These are phyloP conservation scores for Beverwykella pulmonaria DNA, from an alignment of 495 filamentous ascomycete species.

Conservation along the genomic window DNA sequence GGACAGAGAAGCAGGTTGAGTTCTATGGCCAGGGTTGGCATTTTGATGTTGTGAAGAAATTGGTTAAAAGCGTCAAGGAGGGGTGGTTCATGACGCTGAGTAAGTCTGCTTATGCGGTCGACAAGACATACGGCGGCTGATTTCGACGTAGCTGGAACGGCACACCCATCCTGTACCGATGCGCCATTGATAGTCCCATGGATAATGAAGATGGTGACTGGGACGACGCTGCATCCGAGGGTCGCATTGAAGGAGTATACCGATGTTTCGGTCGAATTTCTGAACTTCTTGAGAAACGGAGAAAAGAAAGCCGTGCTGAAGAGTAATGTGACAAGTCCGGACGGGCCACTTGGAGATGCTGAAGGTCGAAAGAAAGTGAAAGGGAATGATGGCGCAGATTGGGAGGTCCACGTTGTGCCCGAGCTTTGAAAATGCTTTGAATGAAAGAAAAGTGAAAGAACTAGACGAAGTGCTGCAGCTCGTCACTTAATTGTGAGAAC, in stretches of 20 bases:
- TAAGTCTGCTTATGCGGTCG: constrained; percentile 17
- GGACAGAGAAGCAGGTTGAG: constrained; percentile 50
- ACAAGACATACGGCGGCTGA: constrained; percentile 1
- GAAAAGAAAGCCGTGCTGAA: constrained; percentile 19
- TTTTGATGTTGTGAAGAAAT: constrained; percentile 54
- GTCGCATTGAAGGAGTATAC: constrained; percentile 52
- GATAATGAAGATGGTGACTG: constrained; percentile 54
- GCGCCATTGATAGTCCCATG: constrained; percentile 56
- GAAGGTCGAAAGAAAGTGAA: constrained; percentile 6
- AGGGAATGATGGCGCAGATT: constrained; percentile 20
- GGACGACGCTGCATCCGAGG: constrained; percentile 42
- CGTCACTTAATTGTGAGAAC: too few relatives aligned
- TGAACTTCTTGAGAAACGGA: constrained; percentile 44
- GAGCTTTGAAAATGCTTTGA: not conserved
- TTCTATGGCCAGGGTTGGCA: constrained; percentile 55
- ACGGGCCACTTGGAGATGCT: constrained; percentile 27
- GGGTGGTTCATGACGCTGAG: constrained; percentile 57
- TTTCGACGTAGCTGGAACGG: constrained; percentile 46
- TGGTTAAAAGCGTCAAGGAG: constrained; percentile 43
- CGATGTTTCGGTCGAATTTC: constrained; percentile 51
- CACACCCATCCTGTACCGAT: constrained; percentile 58
- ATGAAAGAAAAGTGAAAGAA: too few relatives aligned
- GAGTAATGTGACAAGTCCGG: constrained; percentile 15
- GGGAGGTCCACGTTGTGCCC: constrained; percentile 34
- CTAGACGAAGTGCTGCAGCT: too few relatives aligned